phyloP scores from a whole-genome alignment of 1,139 yeast species.

The Scheffersomyces titani region DNA sequence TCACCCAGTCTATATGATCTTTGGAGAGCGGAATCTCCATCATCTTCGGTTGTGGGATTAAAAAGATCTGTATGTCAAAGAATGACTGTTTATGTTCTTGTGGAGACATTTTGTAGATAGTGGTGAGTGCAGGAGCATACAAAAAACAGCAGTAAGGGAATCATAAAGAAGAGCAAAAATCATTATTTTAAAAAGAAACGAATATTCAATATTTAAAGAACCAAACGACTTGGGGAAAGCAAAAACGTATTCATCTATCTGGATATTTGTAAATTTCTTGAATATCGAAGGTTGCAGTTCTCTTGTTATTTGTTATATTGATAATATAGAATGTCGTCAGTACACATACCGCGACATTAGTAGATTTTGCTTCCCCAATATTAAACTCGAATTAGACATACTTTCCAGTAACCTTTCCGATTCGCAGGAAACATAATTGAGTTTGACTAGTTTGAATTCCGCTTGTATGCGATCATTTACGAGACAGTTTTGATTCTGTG shows the following conservation, averaged over 20 bases:
- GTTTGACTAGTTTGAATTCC: not conserved
- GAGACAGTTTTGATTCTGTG: not conserved
- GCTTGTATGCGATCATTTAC: not conserved
- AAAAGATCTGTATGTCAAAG: too few relatives aligned
- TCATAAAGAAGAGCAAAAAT: not conserved
- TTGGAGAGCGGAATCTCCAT: not conserved
- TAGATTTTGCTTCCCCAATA: too few relatives aligned
- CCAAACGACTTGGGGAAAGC: too few relatives aligned
- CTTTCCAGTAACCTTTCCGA: too few relatives aligned
- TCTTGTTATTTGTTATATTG: not conserved
- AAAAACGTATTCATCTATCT: too few relatives aligned
- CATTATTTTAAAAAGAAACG: not conserved
- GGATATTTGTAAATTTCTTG: too few relatives aligned
- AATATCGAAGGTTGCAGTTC: too few relatives aligned
- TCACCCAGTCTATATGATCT: constrained; percentile 9
- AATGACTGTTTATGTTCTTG: not conserved
- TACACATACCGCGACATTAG: not conserved
- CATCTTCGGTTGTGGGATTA: not conserved
- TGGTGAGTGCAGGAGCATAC: not conserved
- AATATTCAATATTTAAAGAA: too few relatives aligned
- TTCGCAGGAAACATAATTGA: not conserved
- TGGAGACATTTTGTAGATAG: not conserved
- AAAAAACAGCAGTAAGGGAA: not conserved
- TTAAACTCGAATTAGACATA: not conserved
- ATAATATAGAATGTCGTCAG: not conserved